Base-by-base conservation (phyloP, 2,329 filamentous ascomycete genomes). In the Pseudovirgaria hyperparasitica region DNA sequence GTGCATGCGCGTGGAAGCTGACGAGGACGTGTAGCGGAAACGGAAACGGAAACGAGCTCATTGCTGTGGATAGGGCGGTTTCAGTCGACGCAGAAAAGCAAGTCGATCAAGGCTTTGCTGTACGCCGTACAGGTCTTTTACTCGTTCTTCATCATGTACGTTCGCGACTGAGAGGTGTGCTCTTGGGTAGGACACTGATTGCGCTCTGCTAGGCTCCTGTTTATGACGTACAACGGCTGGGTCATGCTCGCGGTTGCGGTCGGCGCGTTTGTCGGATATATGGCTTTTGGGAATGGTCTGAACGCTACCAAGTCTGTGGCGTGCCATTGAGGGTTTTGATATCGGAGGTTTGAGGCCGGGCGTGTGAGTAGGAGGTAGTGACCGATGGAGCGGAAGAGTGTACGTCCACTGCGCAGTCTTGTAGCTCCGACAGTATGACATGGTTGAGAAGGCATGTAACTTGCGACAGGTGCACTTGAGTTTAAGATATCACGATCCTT, bases 181-280 rank as follows among this genome's bases (percentile, higher is more conserved):
- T 26, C 13, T 25, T 27, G 18, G n/a, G 6, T n/a, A 14, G 26
- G 18, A 27, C 8, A 4, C 30, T 45, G 30, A 48, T 37, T 28
- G 25, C 23, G 29, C 15, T 22, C 26, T 18, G 27, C n/a, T 33
- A 96, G 87, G 90, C 66, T 98, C 34, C 60, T 98, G 13, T 98
- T 98, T 58, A 98, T 98, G 90, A 98, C 90, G n/a, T 98, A 98
- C 60, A 98, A 98, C 46, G 90, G 90, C 30, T 92, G 82, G 76
- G 76, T 98, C 41, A 98, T 98, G 90, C 57, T 92, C 39, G 72
- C 87, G 3, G 86, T 96, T 10, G 80, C 80, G 1, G 62, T 92
- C 7, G 90, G 90, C 10, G 86, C 87, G 0, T 92, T 92, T 39
- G 55, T 92, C 23, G 90, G 90, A 22, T 94, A 92, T 50, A 50